Evolutionary conservation across 495 filamentous ascomycete species (phyloP).

Genomic region (Opeltia flavorubescens): DNA sequence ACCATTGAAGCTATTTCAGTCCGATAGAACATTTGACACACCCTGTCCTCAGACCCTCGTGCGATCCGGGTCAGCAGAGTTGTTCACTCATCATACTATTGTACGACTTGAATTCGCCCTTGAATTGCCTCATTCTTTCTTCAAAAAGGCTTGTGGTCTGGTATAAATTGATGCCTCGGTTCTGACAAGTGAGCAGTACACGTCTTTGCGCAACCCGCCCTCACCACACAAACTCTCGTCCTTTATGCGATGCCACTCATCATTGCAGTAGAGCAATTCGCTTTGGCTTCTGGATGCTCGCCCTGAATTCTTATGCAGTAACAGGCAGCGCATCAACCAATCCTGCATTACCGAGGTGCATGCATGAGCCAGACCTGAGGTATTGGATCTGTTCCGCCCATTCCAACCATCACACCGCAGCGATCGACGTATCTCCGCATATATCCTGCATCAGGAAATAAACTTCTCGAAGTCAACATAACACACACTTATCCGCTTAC

Average conservation of each 20-base stretch:
- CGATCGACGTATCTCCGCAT: background rate
- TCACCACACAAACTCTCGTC: background rate
- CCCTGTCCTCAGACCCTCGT: too few relatives aligned
- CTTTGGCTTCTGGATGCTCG: too few relatives aligned
- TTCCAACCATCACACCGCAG: conserved; percentile 8
- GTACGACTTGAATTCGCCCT: too few relatives aligned
- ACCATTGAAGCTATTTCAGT: too few relatives aligned
- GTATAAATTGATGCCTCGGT: too few relatives aligned
- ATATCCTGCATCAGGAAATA: conserved; percentile 3
- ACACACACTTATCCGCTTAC: background rate
- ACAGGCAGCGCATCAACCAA: background rate
- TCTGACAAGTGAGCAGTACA: too few relatives aligned
- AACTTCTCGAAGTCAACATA: background rate
- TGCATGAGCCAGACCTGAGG: conserved; percentile 12
- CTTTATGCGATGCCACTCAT: conserved; percentile 1
- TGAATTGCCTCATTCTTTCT: too few relatives aligned
- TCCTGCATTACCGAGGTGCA: conserved; percentile 13
- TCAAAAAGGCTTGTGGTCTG: too few relatives aligned
- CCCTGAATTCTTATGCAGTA: background rate
- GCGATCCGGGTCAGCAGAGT: too few relatives aligned
- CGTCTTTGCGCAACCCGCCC: background rate
- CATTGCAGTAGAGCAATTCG: background rate
- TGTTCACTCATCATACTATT: too few relatives aligned
- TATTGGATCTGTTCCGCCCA: conserved; percentile 6
- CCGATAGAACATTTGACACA: too few relatives aligned